phyloP scores from a whole-genome alignment of 495 filamentous ascomycete species.

The Penicillium coffeae region DNA sequence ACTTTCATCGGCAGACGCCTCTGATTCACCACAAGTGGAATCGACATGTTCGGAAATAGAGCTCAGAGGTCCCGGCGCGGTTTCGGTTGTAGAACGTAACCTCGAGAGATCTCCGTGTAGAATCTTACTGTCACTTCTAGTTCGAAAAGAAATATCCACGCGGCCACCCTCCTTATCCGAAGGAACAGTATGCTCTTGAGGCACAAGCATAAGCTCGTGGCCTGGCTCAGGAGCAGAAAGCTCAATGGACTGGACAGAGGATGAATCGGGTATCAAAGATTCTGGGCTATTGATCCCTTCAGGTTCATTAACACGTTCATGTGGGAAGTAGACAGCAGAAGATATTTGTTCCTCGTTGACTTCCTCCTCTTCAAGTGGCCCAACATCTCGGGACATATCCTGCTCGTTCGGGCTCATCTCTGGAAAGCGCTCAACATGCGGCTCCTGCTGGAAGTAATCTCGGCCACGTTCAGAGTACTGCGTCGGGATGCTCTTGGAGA shows the following conservation, averaged over 20 bases:
- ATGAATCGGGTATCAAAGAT: conserved; percentile 43
- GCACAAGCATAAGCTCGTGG: conserved; percentile 29
- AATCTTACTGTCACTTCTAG: conserved; percentile 56
- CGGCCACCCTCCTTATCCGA: conserved; percentile 38
- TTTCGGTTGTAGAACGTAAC: conserved; percentile 30
- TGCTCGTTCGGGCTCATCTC: conserved; percentile 25
- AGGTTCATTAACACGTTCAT: conserved; percentile 56
- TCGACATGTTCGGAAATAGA: conserved; percentile 38
- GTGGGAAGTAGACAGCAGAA: conserved; percentile 89
- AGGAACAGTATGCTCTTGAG: conserved; percentile 26
- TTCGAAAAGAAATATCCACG: conserved; percentile 61
- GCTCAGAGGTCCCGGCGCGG: conserved; percentile 31
- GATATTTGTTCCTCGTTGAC: conserved; percentile 94
- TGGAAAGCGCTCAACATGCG: conserved; percentile 16
- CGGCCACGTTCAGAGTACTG: conserved; percentile 33
- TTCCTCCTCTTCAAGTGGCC: conserved; percentile 68
- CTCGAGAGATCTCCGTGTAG: conserved; percentile 56
- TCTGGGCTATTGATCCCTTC: conserved; percentile 38
- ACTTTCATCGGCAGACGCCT: conserved; percentile 55
- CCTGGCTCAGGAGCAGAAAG: conserved; percentile 30
- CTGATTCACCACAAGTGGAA: conserved; percentile 59
- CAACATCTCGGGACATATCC: conserved; percentile 35
- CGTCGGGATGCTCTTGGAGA: conserved; percentile 54
- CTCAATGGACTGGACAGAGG: conserved; percentile 30
- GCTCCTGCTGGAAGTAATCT: conserved; percentile 29